A percentile compares a stretch with the other conserved stretches of the same genome.
Evolutionary conservation across 352 stramenopile genomes (phyloP).

Genomic region (Thalassiosira allenii): DNA sequence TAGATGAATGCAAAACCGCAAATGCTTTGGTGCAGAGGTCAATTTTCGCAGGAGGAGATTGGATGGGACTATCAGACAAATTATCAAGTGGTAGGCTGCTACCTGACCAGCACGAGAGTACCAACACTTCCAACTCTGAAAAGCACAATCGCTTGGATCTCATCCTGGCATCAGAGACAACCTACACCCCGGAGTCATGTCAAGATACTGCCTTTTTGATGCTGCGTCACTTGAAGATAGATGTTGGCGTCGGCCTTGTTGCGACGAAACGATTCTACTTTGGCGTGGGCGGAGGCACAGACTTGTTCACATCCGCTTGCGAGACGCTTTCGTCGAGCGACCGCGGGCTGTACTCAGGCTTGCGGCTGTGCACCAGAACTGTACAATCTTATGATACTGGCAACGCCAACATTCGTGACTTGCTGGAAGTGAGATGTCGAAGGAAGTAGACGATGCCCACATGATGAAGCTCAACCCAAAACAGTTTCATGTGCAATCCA

Average conservation of each 20-base stretch:
- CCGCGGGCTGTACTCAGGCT: not conserved
- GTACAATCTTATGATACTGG: conserved; percentile 72
- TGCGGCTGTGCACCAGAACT: conserved; percentile 38
- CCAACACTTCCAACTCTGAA: not conserved
- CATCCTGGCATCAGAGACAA: conserved; percentile 82
- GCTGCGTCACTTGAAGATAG: conserved; percentile 62
- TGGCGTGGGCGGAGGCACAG: conserved; percentile 77
- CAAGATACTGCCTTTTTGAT: conserved; percentile 74
- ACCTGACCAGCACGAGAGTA: not conserved
- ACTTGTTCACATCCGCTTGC: conserved; percentile 53
- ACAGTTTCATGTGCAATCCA: not conserved
- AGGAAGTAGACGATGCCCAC: conserved; percentile 12
- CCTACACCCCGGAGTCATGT: conserved; percentile 72
- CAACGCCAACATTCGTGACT: conserved; percentile 79
- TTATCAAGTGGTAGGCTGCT: conserved; percentile 27
- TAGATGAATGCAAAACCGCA: conserved; percentile 1
- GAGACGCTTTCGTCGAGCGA: conserved; percentile 19
- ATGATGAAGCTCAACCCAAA: not conserved
- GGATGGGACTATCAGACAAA: conserved; percentile 67
- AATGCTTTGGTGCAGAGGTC: conserved; percentile 11
- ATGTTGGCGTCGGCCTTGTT: conserved; percentile 69
- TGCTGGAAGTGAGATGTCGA: conserved; percentile 57
- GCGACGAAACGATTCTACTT: conserved; percentile 86
- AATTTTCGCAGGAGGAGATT: conserved; percentile 71
- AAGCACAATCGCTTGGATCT: conserved; percentile 61